Evolutionary conservation across 2,329 filamentous ascomycete species (phyloP).

Genomic region (Aspergillus fructus): DNA sequence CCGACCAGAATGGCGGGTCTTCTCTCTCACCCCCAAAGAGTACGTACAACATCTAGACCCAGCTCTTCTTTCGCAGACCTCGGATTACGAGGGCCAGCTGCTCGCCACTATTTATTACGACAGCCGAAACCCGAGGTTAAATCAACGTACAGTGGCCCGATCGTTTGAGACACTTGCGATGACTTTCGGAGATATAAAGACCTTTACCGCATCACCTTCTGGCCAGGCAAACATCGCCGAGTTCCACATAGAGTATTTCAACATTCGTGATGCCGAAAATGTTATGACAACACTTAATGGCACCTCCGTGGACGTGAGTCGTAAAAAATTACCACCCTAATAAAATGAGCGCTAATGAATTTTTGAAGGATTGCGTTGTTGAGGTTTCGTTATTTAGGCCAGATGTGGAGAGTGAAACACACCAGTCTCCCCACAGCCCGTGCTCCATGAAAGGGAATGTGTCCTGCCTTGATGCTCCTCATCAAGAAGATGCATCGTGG

Average conservation of each 20-base stretch:
- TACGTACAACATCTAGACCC: conserved; percentile 42
- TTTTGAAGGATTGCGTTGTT: conserved; percentile 28
- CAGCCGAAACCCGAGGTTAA: conserved; percentile 26
- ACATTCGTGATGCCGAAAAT: conserved; percentile 37
- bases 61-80: conserved; percentile 26
- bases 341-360: not conserved
- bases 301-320: conserved; percentile 35
- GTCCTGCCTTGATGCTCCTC: conserved; percentile 17
- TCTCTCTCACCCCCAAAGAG: conserved; percentile 47
- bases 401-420: conserved; percentile 24
- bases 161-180: conserved; percentile 43
- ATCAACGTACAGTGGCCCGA: conserved; percentile 44
- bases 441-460: conserved; percentile 18
- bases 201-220: conserved; percentile 29
- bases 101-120: conserved; percentile 50
- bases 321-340: not conserved
- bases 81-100: conserved; percentile 58
- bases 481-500: conserved; percentile 16
- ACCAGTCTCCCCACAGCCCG: conserved; percentile 14
- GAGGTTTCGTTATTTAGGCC: conserved; percentile 32
- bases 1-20: conserved; percentile 49
- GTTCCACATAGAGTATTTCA: conserved; percentile 42
- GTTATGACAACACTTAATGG: conserved; percentile 37
- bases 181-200: conserved; percentile 41
- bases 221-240: conserved; percentile 32